phyloP scores from a whole-genome alignment of 441 rosid genomes.

The Adansonia rubrostipa region DNA sequence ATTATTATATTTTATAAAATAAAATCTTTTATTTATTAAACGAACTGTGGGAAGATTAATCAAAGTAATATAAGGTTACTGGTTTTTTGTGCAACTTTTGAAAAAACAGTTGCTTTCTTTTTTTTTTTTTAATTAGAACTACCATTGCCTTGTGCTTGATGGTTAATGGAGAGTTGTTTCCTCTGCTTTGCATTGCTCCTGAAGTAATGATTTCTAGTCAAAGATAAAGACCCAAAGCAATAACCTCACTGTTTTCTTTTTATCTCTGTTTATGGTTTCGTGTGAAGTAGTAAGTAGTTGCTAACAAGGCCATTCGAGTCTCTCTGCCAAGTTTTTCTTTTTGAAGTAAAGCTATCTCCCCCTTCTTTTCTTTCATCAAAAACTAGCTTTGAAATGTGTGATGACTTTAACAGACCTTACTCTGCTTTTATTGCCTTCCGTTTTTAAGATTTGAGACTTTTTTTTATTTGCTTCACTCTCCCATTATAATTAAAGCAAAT shows the following conservation, averaged over 20 bases:
- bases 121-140: neutral
- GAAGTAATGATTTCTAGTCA: constrained; percentile 1
- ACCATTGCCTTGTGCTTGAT: constrained; percentile 17
- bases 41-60: neutral
- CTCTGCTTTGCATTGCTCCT: neutral
- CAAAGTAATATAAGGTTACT: neutral
- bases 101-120: neutral
- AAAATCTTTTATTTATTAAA: constrained; percentile 1
- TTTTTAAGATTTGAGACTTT: too few relatives aligned
- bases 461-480: neutral
- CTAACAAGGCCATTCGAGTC: neutral
- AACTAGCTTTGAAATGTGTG: constrained; percentile 27
- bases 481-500: neutral
- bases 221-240: neutral
- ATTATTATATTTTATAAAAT: too few relatives aligned
- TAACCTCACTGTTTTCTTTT: neutral
- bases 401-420: neutral
- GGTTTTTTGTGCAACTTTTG: constrained; percentile 19
- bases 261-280: neutral
- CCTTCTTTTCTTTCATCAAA: constrained; percentile 18
- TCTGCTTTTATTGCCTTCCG: neutral
- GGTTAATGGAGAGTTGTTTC: neutral
- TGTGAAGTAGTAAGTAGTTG: neutral
- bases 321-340: constrained; percentile 15
- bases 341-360: constrained; percentile 14